Base-by-base conservation (phyloP, 345 rosid genomes). In the Linum trigynum region DNA sequence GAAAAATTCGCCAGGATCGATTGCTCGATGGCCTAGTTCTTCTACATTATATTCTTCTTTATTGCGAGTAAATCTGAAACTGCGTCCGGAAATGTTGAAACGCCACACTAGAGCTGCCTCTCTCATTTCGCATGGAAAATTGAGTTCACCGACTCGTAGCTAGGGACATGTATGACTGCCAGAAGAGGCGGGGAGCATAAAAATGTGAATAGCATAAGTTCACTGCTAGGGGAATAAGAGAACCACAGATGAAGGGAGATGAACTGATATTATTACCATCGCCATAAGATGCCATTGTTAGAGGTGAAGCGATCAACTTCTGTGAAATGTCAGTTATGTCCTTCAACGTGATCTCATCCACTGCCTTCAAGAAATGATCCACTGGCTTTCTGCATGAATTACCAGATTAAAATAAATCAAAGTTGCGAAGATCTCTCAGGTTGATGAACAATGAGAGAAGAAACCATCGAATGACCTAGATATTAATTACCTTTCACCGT, bases 221-320 rank as follows among this genome's bases (percentile, higher is more conserved):
- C 9, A 23, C 32, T 23, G 32, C 32, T 23, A 23, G 32, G 32
- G 32, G 32, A 23, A 23, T 23, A 23, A 23, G 32, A 23, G 32
- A 23, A 23, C 32, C 32, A 23, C 32, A 23, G 32, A 23, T 23
- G 32, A 23, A 23, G 1, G 32, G 32, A 23, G 32, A 23, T 23
- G 32, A 23, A 23, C 32, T 23, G 38, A 17, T 4, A 12, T 5
- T n/a, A 40, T 23, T 84, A 94, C 99, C 97, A 64, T 94, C 96
- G 16, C 97, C 96, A 3, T 83, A 83, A 32, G 91, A 80, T 37
- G 90, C 97, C 91, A 94, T 84, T 64, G 97, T 84, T 63, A 94
- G 80, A 65, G 96, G 95, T 12, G 87, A 86, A 4, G 95, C 79
- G n/a, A 94, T 72, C 35, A 94, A 66, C 79, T 78, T 80, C 67